A percentile compares a stretch with the other conserved stretches of the same genome.
Evolutionary conservation across 305 asterid species (phyloP).

Genomic region (Lippia alba): DNA sequence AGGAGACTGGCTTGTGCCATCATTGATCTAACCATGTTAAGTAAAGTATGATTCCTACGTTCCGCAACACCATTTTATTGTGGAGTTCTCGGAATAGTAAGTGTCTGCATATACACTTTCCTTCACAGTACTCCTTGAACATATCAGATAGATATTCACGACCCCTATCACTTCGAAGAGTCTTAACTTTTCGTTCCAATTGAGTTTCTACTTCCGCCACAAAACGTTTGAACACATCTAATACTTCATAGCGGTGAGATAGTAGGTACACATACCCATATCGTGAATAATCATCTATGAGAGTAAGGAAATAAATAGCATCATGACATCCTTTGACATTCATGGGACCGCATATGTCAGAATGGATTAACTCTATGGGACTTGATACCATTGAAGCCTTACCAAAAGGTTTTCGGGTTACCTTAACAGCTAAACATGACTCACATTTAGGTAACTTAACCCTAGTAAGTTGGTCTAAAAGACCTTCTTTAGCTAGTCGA

Average conservation of each 20-base stretch:
- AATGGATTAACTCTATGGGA: too few relatives aligned
- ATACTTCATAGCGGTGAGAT: background rate
- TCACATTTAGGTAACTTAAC: too few relatives aligned
- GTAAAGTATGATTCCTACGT: background rate
- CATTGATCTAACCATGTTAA: too few relatives aligned
- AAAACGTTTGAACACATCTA: background rate
- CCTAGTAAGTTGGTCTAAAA: too few relatives aligned
- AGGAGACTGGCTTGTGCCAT: background rate
- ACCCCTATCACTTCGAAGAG: background rate
- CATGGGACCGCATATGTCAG: background rate
- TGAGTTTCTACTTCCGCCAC: background rate
- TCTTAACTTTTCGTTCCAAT: background rate
- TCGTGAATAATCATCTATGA: conserved; percentile 8
- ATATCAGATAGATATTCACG: conserved; percentile 3
- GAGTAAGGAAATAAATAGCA: background rate
- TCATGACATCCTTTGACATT: background rate
- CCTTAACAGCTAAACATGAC: too few relatives aligned
- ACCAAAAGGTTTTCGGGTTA: too few relatives aligned
- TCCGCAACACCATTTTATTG: background rate
- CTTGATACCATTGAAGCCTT: too few relatives aligned
- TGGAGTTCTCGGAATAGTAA: background rate
- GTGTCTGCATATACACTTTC: too few relatives aligned
- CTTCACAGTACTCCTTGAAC: conserved; percentile 2
- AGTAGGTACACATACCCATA: conserved; percentile 2
- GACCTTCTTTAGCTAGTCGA: too few relatives aligned